A percentile compares a stretch with the other conserved stretches of the same genome.
phyloP scores from a whole-genome alignment of 2,329 filamentous ascomycete species.

The Aspergillus spinulosporus region DNA sequence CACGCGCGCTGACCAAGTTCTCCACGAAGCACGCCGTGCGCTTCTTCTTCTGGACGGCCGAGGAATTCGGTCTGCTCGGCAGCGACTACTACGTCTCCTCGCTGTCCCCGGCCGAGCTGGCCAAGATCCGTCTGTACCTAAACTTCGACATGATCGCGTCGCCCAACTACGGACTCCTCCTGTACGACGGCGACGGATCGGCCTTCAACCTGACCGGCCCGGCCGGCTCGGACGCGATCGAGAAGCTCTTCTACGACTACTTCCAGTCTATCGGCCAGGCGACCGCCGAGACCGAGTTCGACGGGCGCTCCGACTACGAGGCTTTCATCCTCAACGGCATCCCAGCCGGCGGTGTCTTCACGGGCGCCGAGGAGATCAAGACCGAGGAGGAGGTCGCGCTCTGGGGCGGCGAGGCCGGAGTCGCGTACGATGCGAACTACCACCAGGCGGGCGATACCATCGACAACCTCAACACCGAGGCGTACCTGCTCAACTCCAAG shows the following conservation, averaged over 20 bases:
- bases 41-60: constrained; percentile 65
- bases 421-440: constrained; percentile 57
- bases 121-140: constrained; percentile 65
- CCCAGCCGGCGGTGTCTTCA: constrained; percentile 73
- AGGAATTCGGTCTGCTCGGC: constrained; percentile 66
- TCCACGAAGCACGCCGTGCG: constrained; percentile 68
- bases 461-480: constrained; percentile 51
- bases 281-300: constrained; percentile 71
- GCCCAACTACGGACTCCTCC: constrained; percentile 57
- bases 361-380: constrained; percentile 75
- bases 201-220: constrained; percentile 56
- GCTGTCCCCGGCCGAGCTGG: constrained; percentile 50
- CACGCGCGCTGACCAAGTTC: constrained; percentile 67
- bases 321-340: constrained; percentile 73
- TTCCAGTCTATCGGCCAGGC: constrained; percentile 63
- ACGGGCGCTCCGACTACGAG: constrained; percentile 77
- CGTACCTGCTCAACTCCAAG: constrained; percentile 29
- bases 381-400: constrained; percentile 62
- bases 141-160: constrained; percentile 71
- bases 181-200: constrained; percentile 53
- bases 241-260: constrained; percentile 67
- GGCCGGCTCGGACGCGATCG: constrained; percentile 66
- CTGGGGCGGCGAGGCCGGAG: constrained; percentile 68
- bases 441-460: constrained; percentile 55
- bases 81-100: constrained; percentile 57